phyloP scores from a whole-genome alignment of 1,284 basidiomycete species.

The Leccinum griseonigrum region DNA sequence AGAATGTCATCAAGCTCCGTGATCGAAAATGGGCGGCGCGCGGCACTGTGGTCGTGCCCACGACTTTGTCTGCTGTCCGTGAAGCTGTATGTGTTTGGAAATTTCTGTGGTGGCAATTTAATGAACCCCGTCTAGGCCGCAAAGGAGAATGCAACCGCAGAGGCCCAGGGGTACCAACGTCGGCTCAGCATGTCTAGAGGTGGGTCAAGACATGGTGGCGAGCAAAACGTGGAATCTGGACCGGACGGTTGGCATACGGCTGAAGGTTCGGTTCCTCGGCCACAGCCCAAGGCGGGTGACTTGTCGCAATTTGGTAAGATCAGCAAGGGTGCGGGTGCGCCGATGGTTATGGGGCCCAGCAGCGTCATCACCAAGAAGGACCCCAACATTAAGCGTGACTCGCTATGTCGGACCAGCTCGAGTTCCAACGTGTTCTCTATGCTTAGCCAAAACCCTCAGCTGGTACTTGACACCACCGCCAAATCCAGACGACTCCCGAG shows the following conservation, averaged over 20 bases:
- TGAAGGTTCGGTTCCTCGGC: constrained; percentile 53
- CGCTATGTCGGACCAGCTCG: no score
- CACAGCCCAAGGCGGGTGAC: constrained; percentile 80
- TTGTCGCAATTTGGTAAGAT: constrained; percentile 88
- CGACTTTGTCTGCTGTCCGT: constrained; percentile 88
- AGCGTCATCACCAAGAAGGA: constrained; percentile 57
- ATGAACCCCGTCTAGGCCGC: constrained; percentile 46
- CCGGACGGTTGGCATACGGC: constrained; percentile 90
- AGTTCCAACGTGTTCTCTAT: no score
- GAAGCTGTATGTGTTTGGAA: constrained; percentile 59
- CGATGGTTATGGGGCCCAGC: constrained; percentile 74
- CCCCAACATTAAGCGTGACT: no score
- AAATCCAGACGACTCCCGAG: no score
- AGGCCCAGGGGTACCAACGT: constrained; percentile 58
- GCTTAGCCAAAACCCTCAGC: no score
- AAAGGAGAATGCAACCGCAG: constrained; percentile 65
- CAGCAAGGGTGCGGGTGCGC: constrained; percentile 46
- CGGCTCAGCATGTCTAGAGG: constrained; percentile 64
- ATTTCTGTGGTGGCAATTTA: constrained; percentile 6
- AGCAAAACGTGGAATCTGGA: constrained; percentile 55
- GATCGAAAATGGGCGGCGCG: constrained; percentile 79
- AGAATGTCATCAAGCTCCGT: constrained; percentile 91
- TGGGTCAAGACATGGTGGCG: constrained; percentile 70
- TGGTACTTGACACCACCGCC: no score
- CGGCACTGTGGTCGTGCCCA: constrained; percentile 72